Conservation (phyloP, 176 grass and related monocot genomes). For the Rhynchospora pubera region DNA sequence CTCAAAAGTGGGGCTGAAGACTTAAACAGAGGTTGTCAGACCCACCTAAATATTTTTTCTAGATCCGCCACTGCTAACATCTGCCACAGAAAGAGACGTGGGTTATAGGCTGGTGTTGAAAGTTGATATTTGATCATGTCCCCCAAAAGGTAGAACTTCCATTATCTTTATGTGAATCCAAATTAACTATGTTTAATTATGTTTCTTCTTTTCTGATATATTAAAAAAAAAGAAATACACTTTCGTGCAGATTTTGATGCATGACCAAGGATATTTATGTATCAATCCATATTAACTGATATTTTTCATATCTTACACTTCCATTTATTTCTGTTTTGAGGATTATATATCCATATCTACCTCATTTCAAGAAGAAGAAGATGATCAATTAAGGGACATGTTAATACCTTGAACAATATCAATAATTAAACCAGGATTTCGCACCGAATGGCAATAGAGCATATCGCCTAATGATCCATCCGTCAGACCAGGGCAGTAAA, state of each 20-base stretch:
- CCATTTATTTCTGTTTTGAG: neutral
- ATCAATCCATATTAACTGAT: neutral
- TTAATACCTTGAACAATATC: slow-evolving; percentile 89
- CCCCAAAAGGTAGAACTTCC: neutral
- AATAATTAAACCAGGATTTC: slow-evolving; percentile 79
- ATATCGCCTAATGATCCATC: slow-evolving; percentile 98
- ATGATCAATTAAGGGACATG: neutral
- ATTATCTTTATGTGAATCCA: neutral
- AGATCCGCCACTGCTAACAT: no score
- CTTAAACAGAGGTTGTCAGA: no score
- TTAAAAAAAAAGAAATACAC: neutral
- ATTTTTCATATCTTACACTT: neutral
- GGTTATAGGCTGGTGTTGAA: neutral
- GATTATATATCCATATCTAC: neutral
- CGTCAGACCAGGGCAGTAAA: slow-evolving; percentile 83
- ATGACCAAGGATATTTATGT: neutral
- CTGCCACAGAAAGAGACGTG: slow-evolving; percentile 28
- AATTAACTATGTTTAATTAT: neutral
- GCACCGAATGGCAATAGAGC: slow-evolving; percentile 84
- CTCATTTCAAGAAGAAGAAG: neutral
- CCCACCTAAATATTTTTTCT: no score
- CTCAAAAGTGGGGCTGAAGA: no score
- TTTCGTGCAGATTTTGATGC: neutral
- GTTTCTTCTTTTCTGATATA: neutral
- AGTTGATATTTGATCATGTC: neutral